These are phyloP conservation scores for Nicotiana benthamiana DNA, from an alignment of 257 asterid genomes.

Conservation along the genomic window DNA sequence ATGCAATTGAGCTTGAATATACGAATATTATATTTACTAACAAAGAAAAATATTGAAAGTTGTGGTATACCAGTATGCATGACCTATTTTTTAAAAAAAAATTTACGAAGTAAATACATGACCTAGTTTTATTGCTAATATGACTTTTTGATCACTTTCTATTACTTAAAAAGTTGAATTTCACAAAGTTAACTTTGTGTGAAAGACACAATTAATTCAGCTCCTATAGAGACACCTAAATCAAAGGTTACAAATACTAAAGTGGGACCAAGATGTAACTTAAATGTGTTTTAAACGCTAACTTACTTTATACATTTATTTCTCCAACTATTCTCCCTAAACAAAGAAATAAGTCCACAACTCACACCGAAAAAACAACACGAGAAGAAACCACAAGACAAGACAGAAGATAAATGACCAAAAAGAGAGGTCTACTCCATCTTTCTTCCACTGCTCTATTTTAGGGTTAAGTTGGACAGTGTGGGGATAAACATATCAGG, in stretches of 20 bases:
- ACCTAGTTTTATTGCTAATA: neutral
- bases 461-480: neutral
- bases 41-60: neutral
- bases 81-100: neutral
- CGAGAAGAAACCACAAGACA: neutral
- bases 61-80: neutral
- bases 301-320: neutral
- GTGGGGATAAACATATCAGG: neutral
- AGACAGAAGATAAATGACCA: neutral
- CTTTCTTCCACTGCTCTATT: neutral
- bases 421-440: neutral
- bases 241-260: neutral
- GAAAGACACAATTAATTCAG: neutral
- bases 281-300: neutral
- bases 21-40: neutral
- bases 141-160: neutral
- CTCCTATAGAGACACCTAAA: neutral
- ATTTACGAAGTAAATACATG: neutral
- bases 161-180: neutral
- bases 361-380: neutral
- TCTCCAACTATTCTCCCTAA: neutral
- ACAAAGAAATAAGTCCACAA: neutral
- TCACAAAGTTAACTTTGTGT: neutral
- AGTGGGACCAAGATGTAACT: neutral
- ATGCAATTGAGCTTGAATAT: neutral